These are phyloP conservation scores for Scheffersomyces cryptocercus DNA, from an alignment of 1,139 yeast species.

Conservation along the genomic window DNA sequence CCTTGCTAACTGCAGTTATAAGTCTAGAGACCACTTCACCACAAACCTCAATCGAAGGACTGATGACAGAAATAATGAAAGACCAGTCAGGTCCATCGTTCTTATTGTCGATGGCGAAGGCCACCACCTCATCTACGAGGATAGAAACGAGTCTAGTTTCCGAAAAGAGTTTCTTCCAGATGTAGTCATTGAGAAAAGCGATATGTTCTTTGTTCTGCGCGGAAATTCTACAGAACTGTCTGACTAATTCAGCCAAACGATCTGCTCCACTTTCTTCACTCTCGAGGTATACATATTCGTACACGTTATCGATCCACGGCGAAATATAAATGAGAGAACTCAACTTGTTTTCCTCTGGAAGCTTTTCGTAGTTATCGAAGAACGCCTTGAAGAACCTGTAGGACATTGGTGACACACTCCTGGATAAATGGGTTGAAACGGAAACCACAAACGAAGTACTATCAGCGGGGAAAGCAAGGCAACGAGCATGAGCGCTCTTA, in stretches of 20 bases:
- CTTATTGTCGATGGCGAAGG: conserved; percentile 73
- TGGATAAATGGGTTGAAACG: conserved; percentile 60
- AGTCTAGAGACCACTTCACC: conserved; percentile 62
- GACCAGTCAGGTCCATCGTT: conserved; percentile 73
- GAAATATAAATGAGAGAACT: conserved; percentile 57
- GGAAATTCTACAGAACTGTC: conserved; percentile 65
- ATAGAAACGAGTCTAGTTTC: conserved; percentile 61
- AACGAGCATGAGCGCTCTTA: conserved; percentile 56
- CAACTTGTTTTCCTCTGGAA: conserved; percentile 33
- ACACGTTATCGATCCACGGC: conserved; percentile 79
- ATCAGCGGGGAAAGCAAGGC: conserved; percentile 72
- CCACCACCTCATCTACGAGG: conserved; percentile 71
- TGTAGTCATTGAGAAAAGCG: conserved; percentile 44
- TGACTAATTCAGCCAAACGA: conserved; percentile 58
- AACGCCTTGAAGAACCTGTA: conserved; percentile 62
- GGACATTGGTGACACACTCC: conserved; percentile 60
- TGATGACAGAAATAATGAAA: conserved; percentile 59
- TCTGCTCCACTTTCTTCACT: conserved; percentile 62
- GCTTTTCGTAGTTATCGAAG: conserved; percentile 54
- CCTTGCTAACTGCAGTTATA: conserved; percentile 51
- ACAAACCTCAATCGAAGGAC: conserved; percentile 76
- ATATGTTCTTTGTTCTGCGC: conserved; percentile 45
- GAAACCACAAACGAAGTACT: conserved; percentile 63
- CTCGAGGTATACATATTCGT: conserved; percentile 53
- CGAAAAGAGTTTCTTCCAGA: conserved; percentile 71